Base-by-base conservation (phyloP, 345 rosid genomes). In the Balakata baccata region DNA sequence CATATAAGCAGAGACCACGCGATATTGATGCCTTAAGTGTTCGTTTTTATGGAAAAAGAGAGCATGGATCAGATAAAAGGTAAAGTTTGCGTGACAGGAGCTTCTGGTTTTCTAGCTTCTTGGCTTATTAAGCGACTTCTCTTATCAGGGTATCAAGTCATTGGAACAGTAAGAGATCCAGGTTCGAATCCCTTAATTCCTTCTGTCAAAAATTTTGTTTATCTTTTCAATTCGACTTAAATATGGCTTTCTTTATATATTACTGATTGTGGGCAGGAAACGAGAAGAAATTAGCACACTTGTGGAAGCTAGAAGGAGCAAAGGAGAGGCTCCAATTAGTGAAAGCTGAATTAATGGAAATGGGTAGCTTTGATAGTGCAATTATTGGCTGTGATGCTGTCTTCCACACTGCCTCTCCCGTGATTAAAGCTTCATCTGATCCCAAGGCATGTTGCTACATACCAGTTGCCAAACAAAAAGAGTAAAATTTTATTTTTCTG, bases 361-460 rank as follows among this genome's bases (percentile, higher is more conserved):
- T 83, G 1, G 97, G 89, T 17, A 94, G 98, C 85, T 94, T 94
- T 62, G 97, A 94, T 74, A 75, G 76, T 0, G 92, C 97, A 11
- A 81, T 94, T 64, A 81, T 62, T 74, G 97, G 89, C 70, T 92
- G 98, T 67, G 85, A 83, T 29, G 98, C 97, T 17, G 97, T 94
- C 64, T 94, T 94, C 84, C 98, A 94, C 81, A 90, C 92, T 25
- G 97, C 98, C 76, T 94, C 97, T 9, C 97, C 98, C 23, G 98
- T 94, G 0, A 52, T 89, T 25, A 87, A 78, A 71, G 91, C 95
- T 68, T 82, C 92, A 20, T 76, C 90, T 47, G 92, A 90, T 81
- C 97, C 97, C 52, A 87, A 90, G 97, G 97, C 84, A 89, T 68
- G 59, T 47, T 63, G 12, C 7, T 11, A 29, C 2, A 29, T 29